These are phyloP conservation scores for Penicillium canescens DNA, from an alignment of 495 filamentous ascomycete genomes.

Conservation along the genomic window DNA sequence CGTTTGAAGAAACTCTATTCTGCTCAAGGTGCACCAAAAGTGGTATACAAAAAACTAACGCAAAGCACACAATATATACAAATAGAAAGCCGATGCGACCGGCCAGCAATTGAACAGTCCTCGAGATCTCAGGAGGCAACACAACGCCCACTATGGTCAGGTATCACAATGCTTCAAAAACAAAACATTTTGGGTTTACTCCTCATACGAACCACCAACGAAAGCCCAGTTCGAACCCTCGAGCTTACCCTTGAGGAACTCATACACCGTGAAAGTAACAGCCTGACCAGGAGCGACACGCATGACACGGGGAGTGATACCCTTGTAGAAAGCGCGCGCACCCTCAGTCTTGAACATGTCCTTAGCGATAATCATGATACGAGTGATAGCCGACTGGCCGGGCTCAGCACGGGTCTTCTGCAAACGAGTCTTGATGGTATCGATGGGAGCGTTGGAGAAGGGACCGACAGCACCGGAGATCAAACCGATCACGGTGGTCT, in stretches of 20 bases:
- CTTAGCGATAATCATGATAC: constrained; percentile 75
- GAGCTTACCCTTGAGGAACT: constrained; percentile 81
- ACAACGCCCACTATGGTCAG: constrained; percentile 31
- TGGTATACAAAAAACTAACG: constrained; percentile 28
- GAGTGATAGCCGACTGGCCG: constrained; percentile 73
- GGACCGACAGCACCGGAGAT: constrained; percentile 94
- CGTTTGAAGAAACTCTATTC: constrained; percentile 4
- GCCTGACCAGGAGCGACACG: constrained; percentile 96
- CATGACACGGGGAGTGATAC: constrained; percentile 97
- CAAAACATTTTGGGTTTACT: constrained; percentile 47
- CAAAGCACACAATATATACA: constrained; percentile 29
- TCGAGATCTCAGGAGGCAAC: constrained; percentile 17
- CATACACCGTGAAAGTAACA: constrained; percentile 97
- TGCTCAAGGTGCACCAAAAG: constrained; percentile 8
- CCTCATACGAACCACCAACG: constrained; percentile 69
- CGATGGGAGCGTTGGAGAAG: constrained; percentile 94
- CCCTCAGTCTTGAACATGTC: constrained; percentile 99
- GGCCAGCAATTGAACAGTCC: constrained; percentile 12
- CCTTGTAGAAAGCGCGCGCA: constrained; percentile 94
- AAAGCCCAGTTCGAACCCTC: constrained; percentile 70
- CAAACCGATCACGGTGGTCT: constrained; percentile 89
- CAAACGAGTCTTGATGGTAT: constrained; percentile 97
- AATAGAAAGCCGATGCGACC: constrained; percentile 12
- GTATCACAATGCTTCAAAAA: constrained; percentile 30
- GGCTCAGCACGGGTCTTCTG: constrained; percentile 84